Conservation (phyloP, 1,284 basidiomycete species). For the Puccinia polysora region DNA sequence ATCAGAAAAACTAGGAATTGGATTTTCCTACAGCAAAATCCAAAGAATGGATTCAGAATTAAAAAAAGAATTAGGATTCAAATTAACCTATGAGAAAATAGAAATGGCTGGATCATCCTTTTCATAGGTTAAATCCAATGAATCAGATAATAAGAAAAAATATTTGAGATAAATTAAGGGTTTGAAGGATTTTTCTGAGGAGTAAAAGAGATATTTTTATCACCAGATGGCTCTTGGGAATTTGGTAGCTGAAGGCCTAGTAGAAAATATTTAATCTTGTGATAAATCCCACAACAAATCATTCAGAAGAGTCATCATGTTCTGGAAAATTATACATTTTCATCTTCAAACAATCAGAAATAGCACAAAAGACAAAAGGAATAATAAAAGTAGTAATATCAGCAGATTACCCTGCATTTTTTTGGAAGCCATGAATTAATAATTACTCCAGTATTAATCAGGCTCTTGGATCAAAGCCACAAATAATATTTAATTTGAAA, state of each 20-base stretch:
- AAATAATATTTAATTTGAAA: constrained; percentile 7
- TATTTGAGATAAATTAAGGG: constrained; percentile 60
- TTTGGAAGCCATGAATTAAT: constrained; percentile 80
- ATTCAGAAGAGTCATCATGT: constrained; percentile 18
- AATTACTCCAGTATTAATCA: constrained; percentile 62
- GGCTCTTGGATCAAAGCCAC: background rate
- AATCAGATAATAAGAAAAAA: constrained; percentile 76
- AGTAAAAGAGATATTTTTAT: constrained; percentile 66
- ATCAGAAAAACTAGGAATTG: constrained; percentile 6
- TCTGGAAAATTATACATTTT: background rate
- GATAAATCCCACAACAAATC: no score
- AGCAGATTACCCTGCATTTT: constrained; percentile 97
- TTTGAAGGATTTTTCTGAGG: constrained; percentile 46
- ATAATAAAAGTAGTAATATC: constrained; percentile 78
- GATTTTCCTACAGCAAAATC: constrained; percentile 55
- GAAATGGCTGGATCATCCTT: constrained; percentile 76
- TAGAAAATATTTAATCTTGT: no score
- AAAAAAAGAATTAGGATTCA: constrained; percentile 71
- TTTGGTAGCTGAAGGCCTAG: constrained; percentile 52
- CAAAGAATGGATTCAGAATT: constrained; percentile 81
- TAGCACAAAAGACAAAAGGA: constrained; percentile 59
- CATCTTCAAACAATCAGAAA: background rate
- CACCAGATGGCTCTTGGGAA: constrained; percentile 97
- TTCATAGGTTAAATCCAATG: constrained; percentile 76
- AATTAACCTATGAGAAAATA: constrained; percentile 68